Percentiles rank a stretch among this genome's conserved stretches.
These are phyloP conservation scores for Aristolochia californica DNA, from an alignment of 164 flowering plant species.

Conservation along the genomic window DNA sequence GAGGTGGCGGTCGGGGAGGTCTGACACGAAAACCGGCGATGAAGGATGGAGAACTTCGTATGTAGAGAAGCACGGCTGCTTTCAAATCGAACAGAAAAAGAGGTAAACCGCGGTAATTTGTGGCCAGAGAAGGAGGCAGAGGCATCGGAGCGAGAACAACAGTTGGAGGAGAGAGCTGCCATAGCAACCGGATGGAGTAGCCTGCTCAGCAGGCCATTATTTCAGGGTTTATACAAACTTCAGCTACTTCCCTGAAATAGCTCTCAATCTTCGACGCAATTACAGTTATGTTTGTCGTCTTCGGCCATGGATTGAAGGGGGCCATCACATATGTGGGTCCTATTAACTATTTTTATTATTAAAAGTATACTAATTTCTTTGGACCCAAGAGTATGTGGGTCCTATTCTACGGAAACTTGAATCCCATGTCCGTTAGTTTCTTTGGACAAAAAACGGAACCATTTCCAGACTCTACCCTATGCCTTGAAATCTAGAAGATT, in stretches of 20 bases:
- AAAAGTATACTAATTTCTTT: too few relatives aligned
- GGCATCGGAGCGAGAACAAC: conserved; percentile 18
- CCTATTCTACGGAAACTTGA: conserved; percentile 56
- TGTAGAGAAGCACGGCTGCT: too few relatives aligned
- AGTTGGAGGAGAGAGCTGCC: conserved; percentile 33
- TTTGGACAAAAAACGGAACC: conserved; percentile 49
- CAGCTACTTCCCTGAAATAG: background rate
- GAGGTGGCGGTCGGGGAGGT: conserved; percentile 21
- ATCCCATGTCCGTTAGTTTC: conserved; percentile 49
- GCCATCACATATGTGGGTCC: too few relatives aligned
- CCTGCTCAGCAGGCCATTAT: background rate
- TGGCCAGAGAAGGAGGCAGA: conserved; percentile 25
- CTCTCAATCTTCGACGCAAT: background rate
- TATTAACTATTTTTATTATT: too few relatives aligned
- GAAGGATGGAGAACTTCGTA: conserved; percentile 7
- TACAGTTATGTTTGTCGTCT: background rate
- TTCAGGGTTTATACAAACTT: background rate
- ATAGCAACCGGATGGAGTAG: conserved; percentile 2
- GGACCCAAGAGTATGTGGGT: too few relatives aligned
- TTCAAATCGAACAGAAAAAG: conserved; percentile 1
- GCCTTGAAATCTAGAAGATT: conserved; percentile 55
- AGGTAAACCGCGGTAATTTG: conserved; percentile 6
- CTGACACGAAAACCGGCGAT: conserved; percentile 37
- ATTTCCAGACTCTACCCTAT: conserved; percentile 31
- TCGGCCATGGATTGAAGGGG: too few relatives aligned